Evolutionary conservation across 257 asterid genomes (phyloP), one percentile per base, ranked within the genome.

Genomic region (Oldenlandia corymbosa): DNA sequence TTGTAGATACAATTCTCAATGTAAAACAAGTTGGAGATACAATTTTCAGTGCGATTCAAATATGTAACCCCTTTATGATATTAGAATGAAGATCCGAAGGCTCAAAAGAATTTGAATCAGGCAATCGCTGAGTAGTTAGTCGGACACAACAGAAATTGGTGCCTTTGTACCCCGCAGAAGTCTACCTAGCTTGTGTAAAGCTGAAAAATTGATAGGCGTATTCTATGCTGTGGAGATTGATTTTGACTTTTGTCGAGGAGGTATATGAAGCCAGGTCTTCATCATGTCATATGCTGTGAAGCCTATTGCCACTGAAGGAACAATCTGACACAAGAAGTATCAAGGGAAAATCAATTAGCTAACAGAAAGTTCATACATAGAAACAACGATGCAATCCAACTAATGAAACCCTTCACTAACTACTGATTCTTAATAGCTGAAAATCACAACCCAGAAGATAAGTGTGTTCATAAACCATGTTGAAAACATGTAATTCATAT

Each of bases 301-400:
- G 57, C 99, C 99, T 59, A 92, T 85, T 13, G 97, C 97, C 21
- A 89, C 97, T 0, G 99, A 89, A 0, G 99, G 99, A 51, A 92
- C 97, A 65, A 92, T 80, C 96, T 92, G 90, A 51, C 65, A 45
- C 34, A 48, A 13, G 20, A 7, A 49, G 20, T 28, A 31, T 7
- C 12, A 32, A 8, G 3, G 23, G 62, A 8, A 57, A 57, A 4
- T 31, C 2, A 30, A 26, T 31, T 7, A 7, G 24, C 2, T 10
- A 1, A 39, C 47, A 42, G 47, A 42, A 42, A 42, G 47, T 11
- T 13, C 1, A 42, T 28, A 17, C 16, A 28, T 17, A 0, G 39
- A 21, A 5, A 14, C 13, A 49, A 49, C 2, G 24, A 49, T 8
- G 3, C 1, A 49, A 2, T 49, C 30, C 20, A 41, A 41, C 45